Evolutionary conservation across 768 basidiomycete genomes (phyloP), one percentile per base, ranked within the genome.

Genomic region (Serendipita sp.): DNA sequence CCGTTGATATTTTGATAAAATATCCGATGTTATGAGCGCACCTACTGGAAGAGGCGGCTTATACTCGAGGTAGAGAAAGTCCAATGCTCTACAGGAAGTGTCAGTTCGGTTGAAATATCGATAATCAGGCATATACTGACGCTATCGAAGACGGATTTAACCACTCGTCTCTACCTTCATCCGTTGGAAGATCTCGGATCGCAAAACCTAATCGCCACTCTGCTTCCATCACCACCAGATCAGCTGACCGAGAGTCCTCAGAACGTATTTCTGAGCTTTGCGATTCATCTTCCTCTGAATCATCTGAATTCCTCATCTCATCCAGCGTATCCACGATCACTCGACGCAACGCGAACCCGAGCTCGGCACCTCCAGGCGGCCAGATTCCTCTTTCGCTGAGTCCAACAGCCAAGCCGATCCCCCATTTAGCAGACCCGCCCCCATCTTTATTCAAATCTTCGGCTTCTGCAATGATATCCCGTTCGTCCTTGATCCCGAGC

Each of bases 1-100:
- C 45, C 88, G 78, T 68, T 92, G 89, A 70, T 94, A 94, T 71
- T 93, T 94, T 3, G 81, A 84, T n/a, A 93, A 73, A 36, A 88
- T 80, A 3, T 81, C 78, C 0, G 81, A 76, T 1, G 89, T 83
- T 36, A 95, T 86, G 8, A 95, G 71, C 10, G 85, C 78, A 52
- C 84, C 82, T 44, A 95, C 75, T 0, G 90, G 82, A n/a, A 78
- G 78, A 1, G 91, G 89, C n/a, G 89, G 85, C 69, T 87, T 87
- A 73, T 95, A 95, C 68, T 91, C 84, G 77, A 95, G 84, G 70
- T 89, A 90, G 13, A 95, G 75, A 71, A 94, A 95, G 72, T 94
- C 92, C 47, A 95, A 72, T 4, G 92, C 91, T 72, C 89, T 90
- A 60, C 54, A 67, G 32, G 60, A 47, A 7, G 58, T 41, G 2